Percentiles rank a stretch among this genome's conserved stretches.
These are phyloP conservation scores for Dendrothele bispora DNA, from an alignment of 768 basidiomycete species.

Conservation along the genomic window DNA sequence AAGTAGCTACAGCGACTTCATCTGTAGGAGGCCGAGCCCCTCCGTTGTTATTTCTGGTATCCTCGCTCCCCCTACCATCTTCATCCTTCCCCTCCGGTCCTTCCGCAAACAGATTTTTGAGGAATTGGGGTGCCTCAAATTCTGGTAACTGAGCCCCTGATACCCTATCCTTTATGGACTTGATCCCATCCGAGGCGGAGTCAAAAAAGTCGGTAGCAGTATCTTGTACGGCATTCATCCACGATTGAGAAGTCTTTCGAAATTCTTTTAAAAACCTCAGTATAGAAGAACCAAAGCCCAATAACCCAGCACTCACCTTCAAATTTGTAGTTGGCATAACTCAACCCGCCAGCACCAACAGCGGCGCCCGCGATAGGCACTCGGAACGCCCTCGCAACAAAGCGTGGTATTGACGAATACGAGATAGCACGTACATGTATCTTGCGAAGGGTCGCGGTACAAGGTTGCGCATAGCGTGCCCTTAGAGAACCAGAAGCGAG, in stretches of 20 bases:
- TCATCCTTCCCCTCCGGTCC: conserved; percentile 22
- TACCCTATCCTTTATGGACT: conserved; percentile 56
- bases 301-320: conserved; percentile 61
- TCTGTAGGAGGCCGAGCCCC: conserved; percentile 56
- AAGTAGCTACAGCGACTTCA: conserved; percentile 66
- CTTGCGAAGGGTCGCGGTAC: conserved; percentile 51
- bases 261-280: conserved; percentile 52
- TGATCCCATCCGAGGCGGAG: conserved; percentile 70
- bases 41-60: conserved; percentile 30
- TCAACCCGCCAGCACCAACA: conserved; percentile 86
- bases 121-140: conserved; percentile 61
- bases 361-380: conserved; percentile 88
- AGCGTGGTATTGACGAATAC: conserved; percentile 86
- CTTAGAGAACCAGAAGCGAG: conserved; percentile 55
- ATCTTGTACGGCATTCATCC: conserved; percentile 66
- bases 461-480: conserved; percentile 43
- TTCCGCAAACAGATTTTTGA: conserved; percentile 55
- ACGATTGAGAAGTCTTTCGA: conserved; percentile 63
- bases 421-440: conserved; percentile 77
- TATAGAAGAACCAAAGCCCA: not conserved
- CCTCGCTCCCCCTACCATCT: conserved; percentile 28
- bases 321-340: conserved; percentile 96
- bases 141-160: conserved; percentile 59
- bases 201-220: conserved; percentile 70
- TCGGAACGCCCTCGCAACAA: conserved; percentile 83